A percentile compares a stretch with the other conserved stretches of the same genome.
These are phyloP conservation scores for Ampelomyces quisqualis DNA, from an alignment of 2,329 filamentous ascomycete genomes.

Conservation along the genomic window DNA sequence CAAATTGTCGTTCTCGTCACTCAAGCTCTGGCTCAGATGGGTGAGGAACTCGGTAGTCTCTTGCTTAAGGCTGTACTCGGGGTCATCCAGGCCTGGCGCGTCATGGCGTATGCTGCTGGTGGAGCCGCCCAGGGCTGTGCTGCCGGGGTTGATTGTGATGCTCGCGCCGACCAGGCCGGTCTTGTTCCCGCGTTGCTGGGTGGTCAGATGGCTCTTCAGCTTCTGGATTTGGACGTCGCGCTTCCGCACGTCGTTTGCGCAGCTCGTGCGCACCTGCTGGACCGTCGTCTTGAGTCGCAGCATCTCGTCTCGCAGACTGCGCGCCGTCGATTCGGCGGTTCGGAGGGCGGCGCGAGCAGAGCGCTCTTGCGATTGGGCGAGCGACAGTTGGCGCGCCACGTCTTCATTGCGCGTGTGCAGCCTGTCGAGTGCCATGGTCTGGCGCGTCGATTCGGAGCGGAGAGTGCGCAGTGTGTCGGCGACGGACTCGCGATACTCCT, in stretches of 20 bases:
- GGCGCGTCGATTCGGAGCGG: slow-evolving; percentile 72
- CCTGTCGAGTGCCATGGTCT: slow-evolving; percentile 66
- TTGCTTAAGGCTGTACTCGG: slow-evolving; percentile 69
- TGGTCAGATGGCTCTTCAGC: slow-evolving; percentile 81
- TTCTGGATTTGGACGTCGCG: slow-evolving; percentile 85
- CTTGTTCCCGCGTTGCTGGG: slow-evolving; percentile 56
- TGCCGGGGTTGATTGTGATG: slow-evolving; percentile 49
- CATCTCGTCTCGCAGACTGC: slow-evolving; percentile 81
- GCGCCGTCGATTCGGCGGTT: slow-evolving; percentile 70
- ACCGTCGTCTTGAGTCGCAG: slow-evolving; percentile 75
- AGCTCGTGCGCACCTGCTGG: slow-evolving; percentile 80
- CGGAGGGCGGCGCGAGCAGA: slow-evolving; percentile 68
- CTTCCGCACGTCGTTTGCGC: slow-evolving; percentile 86
- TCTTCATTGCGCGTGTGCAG: slow-evolving; percentile 58
- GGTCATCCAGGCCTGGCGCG: slow-evolving; percentile 54
- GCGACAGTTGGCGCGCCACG: slow-evolving; percentile 57
- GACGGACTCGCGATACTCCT: slow-evolving; percentile 81
- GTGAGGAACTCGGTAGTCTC: slow-evolving; percentile 93
- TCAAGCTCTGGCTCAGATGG: slow-evolving; percentile 75
- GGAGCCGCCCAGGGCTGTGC: slow-evolving; percentile 24
- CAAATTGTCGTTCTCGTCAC: slow-evolving; percentile 87
- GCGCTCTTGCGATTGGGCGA: slow-evolving; percentile 69
- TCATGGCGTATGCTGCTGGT: slow-evolving; percentile 55
- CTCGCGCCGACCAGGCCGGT: slow-evolving; percentile 50
- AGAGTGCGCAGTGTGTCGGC: slow-evolving; percentile 75